Base-by-base conservation (phyloP, 163 green algal genomes). In the Smithsoniella earleae region DNA sequence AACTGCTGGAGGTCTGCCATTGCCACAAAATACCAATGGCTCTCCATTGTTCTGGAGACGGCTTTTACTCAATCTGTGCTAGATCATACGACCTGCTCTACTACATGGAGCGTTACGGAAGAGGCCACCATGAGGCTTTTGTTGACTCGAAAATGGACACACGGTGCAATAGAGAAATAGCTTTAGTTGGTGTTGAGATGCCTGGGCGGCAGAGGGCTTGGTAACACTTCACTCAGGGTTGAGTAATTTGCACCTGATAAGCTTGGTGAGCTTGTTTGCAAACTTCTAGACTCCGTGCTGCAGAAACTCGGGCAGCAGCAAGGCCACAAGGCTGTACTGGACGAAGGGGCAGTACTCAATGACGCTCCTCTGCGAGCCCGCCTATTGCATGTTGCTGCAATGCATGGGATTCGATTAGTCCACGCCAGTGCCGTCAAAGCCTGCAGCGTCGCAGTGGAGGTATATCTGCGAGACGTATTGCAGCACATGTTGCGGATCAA, bases 251-350 rank as follows among this genome's bases (percentile, higher is more conserved):
- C 40, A 13, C 40, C 10, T 10, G 13, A 13, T 49, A 22, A 13
- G 10, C 13, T 10, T 49, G 40, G 13, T 49, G 40, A 22, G 10
- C 10, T 49, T 13, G 40, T n/a, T 22, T 13, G 40, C 40, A 22
- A 13, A 49, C 40, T 49, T 10, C 40, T 49, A 13, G 10, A 49
- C 13, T 10, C 40, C 8, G n/a, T 69, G n/a, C n/a, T 69, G 58
- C 58, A 69, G 58, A 69, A 69, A 34, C 40, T 69, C 30, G 58
- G 58, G 6, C 58, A 69, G 58, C 58, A 69, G 58, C 58, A 69
- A 3, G 58, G 58, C 6, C 58, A 69, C 1, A 69, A 69, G 25
- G n/a, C 58, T 25, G 58, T 69, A 38, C 58, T 69, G 22, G 58
- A 69, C 27, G 58, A 69, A 13, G 58, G 34, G 31, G 58, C 58